phyloP scores from a whole-genome alignment of 129 eudicot species.

The Chrysanthemum makinoi region DNA sequence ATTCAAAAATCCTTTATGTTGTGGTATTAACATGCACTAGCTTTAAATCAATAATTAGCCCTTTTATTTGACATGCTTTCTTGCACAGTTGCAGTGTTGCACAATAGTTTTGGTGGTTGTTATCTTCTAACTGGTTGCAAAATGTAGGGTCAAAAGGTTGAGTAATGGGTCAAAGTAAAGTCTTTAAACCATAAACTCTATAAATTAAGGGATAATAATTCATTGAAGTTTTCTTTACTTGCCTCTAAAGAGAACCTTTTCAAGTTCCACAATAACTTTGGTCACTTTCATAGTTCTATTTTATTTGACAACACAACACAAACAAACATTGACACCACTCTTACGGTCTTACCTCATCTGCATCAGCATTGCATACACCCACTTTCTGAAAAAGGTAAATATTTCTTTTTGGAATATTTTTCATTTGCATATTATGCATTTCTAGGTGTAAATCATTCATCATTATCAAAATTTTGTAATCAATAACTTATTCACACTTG shows the following conservation, averaged over 20 bases:
- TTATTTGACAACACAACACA: constrained; percentile 12
- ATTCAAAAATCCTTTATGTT: too few relatives aligned
- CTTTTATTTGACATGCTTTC: too few relatives aligned
- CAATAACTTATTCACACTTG: too few relatives aligned
- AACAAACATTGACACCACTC: constrained; percentile 7
- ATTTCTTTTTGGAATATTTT: background rate
- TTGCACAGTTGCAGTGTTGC: too few relatives aligned
- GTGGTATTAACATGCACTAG: too few relatives aligned
- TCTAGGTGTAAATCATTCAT: background rate
- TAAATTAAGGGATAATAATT: background rate
- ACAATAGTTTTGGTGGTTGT: too few relatives aligned
- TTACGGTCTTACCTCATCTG: constrained; percentile 4
- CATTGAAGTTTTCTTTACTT: background rate
- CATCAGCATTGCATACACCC: constrained; percentile 1
- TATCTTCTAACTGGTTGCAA: too few relatives aligned
- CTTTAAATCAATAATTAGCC: too few relatives aligned
- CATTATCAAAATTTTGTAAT: too few relatives aligned
- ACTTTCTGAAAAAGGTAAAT: background rate
- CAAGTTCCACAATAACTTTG: constrained; percentile 4
- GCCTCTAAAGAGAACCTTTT: background rate
- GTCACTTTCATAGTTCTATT: background rate
- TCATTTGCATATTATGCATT: background rate
- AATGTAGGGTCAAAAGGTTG: too few relatives aligned
- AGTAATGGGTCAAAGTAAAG: too few relatives aligned
- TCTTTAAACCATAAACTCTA: background rate